Percentiles rank a stretch among this genome's conserved stretches.
Evolutionary conservation across 129 eudicot genomes (phyloP).

Genomic region (Escallonia herrerae): DNA sequence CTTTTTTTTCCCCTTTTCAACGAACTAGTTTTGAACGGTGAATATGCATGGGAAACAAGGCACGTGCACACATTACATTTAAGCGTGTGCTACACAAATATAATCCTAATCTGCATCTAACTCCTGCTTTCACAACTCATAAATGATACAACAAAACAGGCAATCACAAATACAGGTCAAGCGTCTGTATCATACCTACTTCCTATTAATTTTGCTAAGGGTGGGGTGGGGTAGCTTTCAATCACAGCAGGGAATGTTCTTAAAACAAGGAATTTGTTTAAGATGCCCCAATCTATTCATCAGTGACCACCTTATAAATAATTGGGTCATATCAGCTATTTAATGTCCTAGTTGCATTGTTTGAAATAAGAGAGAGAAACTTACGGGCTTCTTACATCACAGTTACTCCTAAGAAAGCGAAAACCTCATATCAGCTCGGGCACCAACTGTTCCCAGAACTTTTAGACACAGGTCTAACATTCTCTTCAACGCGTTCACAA

Average conservation of each 20-base stretch:
- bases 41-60: too few species aligned
- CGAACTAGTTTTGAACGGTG: too few species aligned
- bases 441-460: too few species aligned
- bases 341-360: background rate
- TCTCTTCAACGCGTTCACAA: too few species aligned
- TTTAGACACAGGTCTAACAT: too few species aligned
- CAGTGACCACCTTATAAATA: background rate
- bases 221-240: background rate
- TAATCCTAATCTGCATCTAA: background rate
- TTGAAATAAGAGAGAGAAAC: background rate
- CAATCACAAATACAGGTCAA: slow-evolving; percentile 5
- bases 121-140: background rate
- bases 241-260: background rate
- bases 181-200: slow-evolving; percentile 3
- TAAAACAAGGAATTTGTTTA: slow-evolving; percentile 7
- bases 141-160: background rate
- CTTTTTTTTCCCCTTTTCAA: too few species aligned
- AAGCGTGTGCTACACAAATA: background rate
- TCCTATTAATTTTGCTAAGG: slow-evolving; percentile 10
- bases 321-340: background rate
- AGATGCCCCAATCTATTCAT: slow-evolving; percentile 5
- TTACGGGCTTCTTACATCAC: too few species aligned
- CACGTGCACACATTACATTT: background rate
- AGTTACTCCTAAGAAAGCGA: too few species aligned
- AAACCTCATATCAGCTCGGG: too few species aligned